Evolutionary conservation across 257 asterid genomes (phyloP), one percentile per base, ranked within the genome.

Genomic region (Knoxia roxburghii): DNA sequence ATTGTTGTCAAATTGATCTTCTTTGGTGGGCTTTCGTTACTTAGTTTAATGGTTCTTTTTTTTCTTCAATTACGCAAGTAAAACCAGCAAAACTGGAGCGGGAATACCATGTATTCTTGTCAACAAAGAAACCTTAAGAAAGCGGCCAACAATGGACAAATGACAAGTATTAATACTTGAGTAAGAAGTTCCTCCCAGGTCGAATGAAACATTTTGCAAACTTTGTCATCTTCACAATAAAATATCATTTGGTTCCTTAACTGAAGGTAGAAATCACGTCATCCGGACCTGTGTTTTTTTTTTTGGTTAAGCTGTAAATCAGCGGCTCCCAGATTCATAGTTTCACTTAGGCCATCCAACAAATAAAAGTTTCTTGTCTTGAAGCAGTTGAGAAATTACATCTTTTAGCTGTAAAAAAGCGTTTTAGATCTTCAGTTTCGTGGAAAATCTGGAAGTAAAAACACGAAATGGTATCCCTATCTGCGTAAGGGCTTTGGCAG

Each of bases 341-440:
- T 35, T 37, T 63, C 56, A 23, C 54, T 43, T 65, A 0, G 63
- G 54, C 52, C 69, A 63, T 46, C 75, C 77, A 74, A 76, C 81
- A 52, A 74, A 67, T n/a, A n/a, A 77, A 4, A 71, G 74, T 80
- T 70, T 76, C 53, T 75, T 73, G 85, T 75, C 79, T 69, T 57
- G 11, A 59, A 75, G 79, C 76, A 75, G 89, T 77, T 77, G 64
- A 70, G 87, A 81, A 77, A 35, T 29, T 43, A 51, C 29, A 45
- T 39, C 43, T 27, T 12, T 9, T 6, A 5, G 15, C 20, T 52
- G 13, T 15, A 11, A 33, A 26, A 33, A 52, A 52, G 61, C 12
- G 37, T n/a, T 21, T 21, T 29, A 58, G 53, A 46, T 65, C 29
- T 62, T 29, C 64, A 61, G 52, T 67, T 67, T 65, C 39, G 41